Evolutionary conservation across 1,139 yeast species (phyloP), one percentile per base, ranked within the genome.

Genomic region (Candida pseudocylindracea): DNA sequence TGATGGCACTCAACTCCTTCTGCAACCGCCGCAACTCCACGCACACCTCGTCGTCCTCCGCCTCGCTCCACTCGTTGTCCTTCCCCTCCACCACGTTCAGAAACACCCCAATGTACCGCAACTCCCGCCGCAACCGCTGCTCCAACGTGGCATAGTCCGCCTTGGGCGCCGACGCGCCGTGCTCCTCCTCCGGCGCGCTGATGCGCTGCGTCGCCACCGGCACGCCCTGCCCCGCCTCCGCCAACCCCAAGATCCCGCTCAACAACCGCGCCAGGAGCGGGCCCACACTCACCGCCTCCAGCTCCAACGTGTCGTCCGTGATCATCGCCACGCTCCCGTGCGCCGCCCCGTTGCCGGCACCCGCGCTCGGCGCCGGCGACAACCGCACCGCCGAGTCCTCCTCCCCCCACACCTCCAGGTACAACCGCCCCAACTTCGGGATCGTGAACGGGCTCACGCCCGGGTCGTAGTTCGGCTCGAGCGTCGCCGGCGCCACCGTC

Each of bases 41-140:
- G 40, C 93, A 75, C 7, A 91, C 71, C 50, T 91, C 98, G 51
- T 91, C 98, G 50, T 91, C 99, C 48, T 91, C 95, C 31, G 76
- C 73, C 35, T 65, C 62, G 20, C 75, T 55, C 95, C 95, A 85
- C 26, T 60, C 66, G 49, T 74, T 81, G 32, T 65, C 63, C 20
- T 15, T 15, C 6, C 20, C 20, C 37, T 73, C 79, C 35, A 67
- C 57, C n/a, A 60, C 57, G 34, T 44, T 47, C 7, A 47, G 36
- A 42, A 83, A 73, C 9, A 91, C 80, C 0, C 98, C 98, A 37
- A 88, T 83, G 46, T 78, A 83, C 42, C 78, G 72, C 42, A 91
- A 60, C 49, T 91, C 98, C 30, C 93, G 61, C 46, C 79, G 76
- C 35, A 91, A 55, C 30, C 96, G 56, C 41, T 88, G 94, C 45